Percentiles rank a stretch among this genome's conserved stretches.
phyloP scores from a whole-genome alignment of 2,329 filamentous ascomycete species.

The Elsinoe necatrix region DNA sequence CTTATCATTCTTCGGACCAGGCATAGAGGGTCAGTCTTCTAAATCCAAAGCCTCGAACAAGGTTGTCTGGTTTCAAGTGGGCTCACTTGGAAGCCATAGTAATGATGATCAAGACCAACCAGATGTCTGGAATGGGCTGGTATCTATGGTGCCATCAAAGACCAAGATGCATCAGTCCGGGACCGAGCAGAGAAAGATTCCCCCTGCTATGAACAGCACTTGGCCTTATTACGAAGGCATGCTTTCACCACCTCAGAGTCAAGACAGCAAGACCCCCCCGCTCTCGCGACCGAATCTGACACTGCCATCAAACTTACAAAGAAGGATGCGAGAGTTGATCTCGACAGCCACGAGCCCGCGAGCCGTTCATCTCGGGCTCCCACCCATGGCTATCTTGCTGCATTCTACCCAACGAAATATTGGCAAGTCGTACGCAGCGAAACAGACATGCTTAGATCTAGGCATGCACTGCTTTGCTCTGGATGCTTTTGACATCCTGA shows the following conservation, averaged over 20 bases:
- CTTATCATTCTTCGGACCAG: conserved; percentile 4
- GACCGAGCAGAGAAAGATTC: conserved; percentile 72
- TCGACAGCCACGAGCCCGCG: conserved; percentile 80
- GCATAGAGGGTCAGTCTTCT: conserved; percentile 19
- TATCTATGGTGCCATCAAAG: conserved; percentile 73
- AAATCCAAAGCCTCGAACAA: conserved; percentile 16
- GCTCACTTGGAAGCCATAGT: conserved; percentile 52
- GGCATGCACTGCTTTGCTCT: conserved; percentile 83
- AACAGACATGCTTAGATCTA: conserved; percentile 73
- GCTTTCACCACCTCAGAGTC: conserved; percentile 50
- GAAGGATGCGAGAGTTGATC: conserved; percentile 73
- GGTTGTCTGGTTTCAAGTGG: conserved; percentile 90
- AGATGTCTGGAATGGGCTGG: conserved; percentile 76
- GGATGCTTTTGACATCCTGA: conserved; percentile 86
- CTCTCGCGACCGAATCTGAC: conserved; percentile 30
- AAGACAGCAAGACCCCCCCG: conserved; percentile 50
- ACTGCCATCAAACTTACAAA: conserved; percentile 38
- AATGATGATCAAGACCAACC: conserved; percentile 44
- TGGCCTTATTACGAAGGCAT: conserved; percentile 85
- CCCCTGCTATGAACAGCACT: conserved; percentile 63
- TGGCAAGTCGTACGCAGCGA: conserved; percentile 75
- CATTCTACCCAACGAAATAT: conserved; percentile 89
- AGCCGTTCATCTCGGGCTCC: conserved; percentile 78
- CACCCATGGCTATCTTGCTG: conserved; percentile 77
- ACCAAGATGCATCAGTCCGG: conserved; percentile 90